Percentiles rank a stretch among this genome's conserved stretches.
Evolutionary conservation across 139 green algal species (phyloP).

Genomic region (Micractinium sp.): DNA sequence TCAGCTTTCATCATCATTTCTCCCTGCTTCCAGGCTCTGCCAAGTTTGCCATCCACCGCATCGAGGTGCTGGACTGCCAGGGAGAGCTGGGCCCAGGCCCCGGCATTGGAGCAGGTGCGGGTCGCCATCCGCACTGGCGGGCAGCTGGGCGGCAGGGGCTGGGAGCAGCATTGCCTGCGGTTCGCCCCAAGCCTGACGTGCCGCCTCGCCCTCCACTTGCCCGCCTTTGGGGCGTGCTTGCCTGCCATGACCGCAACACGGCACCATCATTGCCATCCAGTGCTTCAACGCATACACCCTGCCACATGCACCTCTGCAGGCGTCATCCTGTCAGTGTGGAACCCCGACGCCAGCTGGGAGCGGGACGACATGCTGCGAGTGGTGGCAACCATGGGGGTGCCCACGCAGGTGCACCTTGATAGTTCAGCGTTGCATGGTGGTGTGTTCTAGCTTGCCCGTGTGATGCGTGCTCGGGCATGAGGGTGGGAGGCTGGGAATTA

Average conservation of each 20-base stretch:
- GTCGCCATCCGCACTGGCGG: background rate
- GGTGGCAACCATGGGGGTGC: slow-evolving; percentile 52
- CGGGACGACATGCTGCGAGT: slow-evolving; percentile 49
- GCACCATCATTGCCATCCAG: no score
- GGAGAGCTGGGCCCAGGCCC: slow-evolving; percentile 42
- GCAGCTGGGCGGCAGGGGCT: no score
- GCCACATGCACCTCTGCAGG: no score
- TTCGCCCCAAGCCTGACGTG: no score
- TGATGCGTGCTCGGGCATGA: background rate
- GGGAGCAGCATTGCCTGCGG: no score
- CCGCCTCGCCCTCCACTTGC: no score
- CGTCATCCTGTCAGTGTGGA: slow-evolving; percentile 68
- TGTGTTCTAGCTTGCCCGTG: no score
- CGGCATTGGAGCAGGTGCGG: slow-evolving; percentile 34
- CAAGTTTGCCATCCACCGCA: slow-evolving; percentile 59
- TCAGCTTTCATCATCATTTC: background rate
- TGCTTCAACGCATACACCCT: no score
- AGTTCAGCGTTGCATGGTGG: background rate
- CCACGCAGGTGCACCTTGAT: slow-evolving; percentile 42
- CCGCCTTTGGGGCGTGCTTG: no score
- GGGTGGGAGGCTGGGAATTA: no score
- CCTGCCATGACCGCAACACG: no score
- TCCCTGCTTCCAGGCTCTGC: slow-evolving; percentile 39
- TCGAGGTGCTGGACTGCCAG: slow-evolving; percentile 50
- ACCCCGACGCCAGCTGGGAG: slow-evolving; percentile 64